Conservation (phyloP, 2,329 filamentous ascomycete genomes). For the Taxawa tesnikishii region DNA sequence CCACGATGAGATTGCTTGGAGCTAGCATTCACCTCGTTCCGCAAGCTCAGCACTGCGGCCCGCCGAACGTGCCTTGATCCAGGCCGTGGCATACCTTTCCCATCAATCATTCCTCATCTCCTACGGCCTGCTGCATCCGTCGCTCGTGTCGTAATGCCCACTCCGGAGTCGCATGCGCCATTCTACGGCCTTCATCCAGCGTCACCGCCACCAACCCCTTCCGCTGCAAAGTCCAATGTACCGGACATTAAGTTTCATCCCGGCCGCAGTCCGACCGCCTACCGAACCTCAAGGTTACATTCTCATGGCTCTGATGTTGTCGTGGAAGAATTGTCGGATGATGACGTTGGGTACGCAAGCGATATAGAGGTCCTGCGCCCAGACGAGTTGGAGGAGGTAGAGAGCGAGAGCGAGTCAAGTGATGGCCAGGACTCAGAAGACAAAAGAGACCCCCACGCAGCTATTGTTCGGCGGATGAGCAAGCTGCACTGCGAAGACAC, state of each 20-base stretch:
- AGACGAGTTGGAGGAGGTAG: conserved; percentile 30
- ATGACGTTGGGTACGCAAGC: conserved; percentile 24
- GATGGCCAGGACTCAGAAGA: neutral
- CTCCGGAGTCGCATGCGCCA: neutral
- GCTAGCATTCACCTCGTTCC: too few relatives aligned
- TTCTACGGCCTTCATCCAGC: neutral
- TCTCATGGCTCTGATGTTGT: conserved; percentile 23
- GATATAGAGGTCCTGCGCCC: conserved; percentile 32
- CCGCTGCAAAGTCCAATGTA: neutral
- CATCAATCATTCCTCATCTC: too few relatives aligned
- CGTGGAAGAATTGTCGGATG: conserved; percentile 29
- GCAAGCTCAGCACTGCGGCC: too few relatives aligned
- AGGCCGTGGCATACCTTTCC: too few relatives aligned
- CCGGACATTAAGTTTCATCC: conserved; percentile 2
- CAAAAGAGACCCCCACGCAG: conserved; percentile 7
- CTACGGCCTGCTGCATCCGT: too few relatives aligned
- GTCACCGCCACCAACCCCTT: neutral
- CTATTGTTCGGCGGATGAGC: conserved; percentile 7
- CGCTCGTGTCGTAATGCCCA: conserved; percentile 3
- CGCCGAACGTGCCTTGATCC: too few relatives aligned
- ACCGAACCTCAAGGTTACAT: conserved; percentile 4
- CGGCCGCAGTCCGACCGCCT: neutral
- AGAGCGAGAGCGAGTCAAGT: conserved; percentile 8
- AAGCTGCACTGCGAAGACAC: conserved; percentile 19
- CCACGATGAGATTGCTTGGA: too few relatives aligned